Base-by-base conservation (phyloP, 257 asterid genomes). In the Solanum etuberosum region DNA sequence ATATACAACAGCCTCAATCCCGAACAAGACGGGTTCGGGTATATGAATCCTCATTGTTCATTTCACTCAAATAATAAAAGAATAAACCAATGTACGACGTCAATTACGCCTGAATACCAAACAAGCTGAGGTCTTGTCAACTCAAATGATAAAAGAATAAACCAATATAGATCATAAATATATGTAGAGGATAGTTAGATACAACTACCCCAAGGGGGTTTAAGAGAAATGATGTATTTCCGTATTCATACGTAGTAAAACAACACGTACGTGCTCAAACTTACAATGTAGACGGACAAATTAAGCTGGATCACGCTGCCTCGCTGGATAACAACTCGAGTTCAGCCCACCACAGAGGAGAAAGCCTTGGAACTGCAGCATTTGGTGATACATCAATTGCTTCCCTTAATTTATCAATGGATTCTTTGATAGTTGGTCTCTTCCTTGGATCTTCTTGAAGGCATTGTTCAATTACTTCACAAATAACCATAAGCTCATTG, bases 311-410 rank as follows among this genome's bases (percentile, higher is more conserved):
- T 46, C 91, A 97, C 87, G 97, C 90, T 1, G 96, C 94, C 88
- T 97, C 99, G 0, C 96, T 89, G 2, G 99, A 96, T 85, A 95
- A 86, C 88, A 97, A 93, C 94, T 97, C 99, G 21, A 97, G 99
- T 90, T 96, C 99, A 46, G 99, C 99, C 99, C 99, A 97, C 99
- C 99, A 97, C 25, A 97, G 96, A 8, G 99, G 99, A 40, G 99
- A 97, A 16, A 94, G 94, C 87, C 97, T 91, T 12, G 99, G 98
- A 21, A 93, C 92, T 8, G 99, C 99, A 12, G 94, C 88, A 4
- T 92, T 95, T 0, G 98, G 95, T 16, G 99, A 94, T 81, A 95
- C 87, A 59, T 92, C 92, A 51, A 97, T 87, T 1, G 46, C 94
- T 40, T 87, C 91, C 84, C 93, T 91, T 88, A 97, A 74, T 87